These are phyloP conservation scores for Lactuca sativa DNA, from an alignment of 129 eudicot genomes.

Conservation along the genomic window DNA sequence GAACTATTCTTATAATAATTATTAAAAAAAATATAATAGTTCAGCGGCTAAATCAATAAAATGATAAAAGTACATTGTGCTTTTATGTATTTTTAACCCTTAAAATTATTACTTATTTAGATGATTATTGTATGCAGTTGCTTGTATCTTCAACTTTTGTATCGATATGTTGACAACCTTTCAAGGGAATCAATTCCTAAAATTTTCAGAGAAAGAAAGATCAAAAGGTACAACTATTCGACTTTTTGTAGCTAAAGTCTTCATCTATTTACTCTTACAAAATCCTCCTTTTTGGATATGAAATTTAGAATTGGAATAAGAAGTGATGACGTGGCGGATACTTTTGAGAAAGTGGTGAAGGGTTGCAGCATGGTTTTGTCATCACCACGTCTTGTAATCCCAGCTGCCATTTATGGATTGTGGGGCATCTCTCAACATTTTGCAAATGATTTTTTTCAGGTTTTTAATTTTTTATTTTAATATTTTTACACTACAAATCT, in stretches of 20 bases:
- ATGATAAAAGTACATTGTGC: background rate
- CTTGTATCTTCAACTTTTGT: slow-evolving; percentile 79
- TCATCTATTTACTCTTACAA: background rate
- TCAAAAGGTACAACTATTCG: slow-evolving; percentile 46
- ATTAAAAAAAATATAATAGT: no score
- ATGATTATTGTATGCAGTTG: slow-evolving; percentile 54
- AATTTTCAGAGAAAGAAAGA: slow-evolving; percentile 63
- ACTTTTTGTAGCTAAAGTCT: background rate
- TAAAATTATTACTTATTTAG: slow-evolving; percentile 1
- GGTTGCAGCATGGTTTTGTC: slow-evolving; percentile 88
- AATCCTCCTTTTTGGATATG: slow-evolving; percentile 8
- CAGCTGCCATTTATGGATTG: slow-evolving; percentile 83
- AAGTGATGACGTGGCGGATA: slow-evolving; percentile 75
- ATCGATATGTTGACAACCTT: slow-evolving; percentile 67
- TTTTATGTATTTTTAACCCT: background rate
- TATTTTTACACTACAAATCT: no score
- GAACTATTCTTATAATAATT: no score
- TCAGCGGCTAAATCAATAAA: no score
- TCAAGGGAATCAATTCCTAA: slow-evolving; percentile 72
- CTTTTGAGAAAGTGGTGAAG: slow-evolving; percentile 58
- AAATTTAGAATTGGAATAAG: slow-evolving; percentile 79
- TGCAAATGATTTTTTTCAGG: slow-evolving; percentile 75
- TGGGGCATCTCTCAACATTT: slow-evolving; percentile 89
- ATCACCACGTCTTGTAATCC: slow-evolving; percentile 91
- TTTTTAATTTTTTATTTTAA: background rate